These are phyloP conservation scores for Boletus eberwhitei DNA, from an alignment of 768 basidiomycete species.

Conservation along the genomic window DNA sequence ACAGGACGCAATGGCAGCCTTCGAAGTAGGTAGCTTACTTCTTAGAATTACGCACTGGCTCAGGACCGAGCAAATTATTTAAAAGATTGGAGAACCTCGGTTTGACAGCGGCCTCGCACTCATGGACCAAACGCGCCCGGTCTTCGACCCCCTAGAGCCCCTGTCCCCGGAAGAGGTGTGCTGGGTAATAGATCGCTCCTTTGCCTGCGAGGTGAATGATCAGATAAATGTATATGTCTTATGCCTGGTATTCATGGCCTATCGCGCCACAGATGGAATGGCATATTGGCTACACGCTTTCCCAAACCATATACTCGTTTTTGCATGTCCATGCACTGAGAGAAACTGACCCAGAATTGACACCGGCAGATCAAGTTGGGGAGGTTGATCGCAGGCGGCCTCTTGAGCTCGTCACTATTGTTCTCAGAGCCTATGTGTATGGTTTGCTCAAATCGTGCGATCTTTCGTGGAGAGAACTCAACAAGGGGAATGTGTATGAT, in stretches of 20 bases:
- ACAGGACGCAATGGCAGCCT: constrained; percentile 90
- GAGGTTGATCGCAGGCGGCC: constrained; percentile 48
- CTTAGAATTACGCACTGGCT: constrained; percentile 10
- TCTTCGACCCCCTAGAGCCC: constrained; percentile 61
- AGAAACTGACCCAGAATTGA: constrained; percentile 56
- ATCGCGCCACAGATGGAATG: constrained; percentile 67
- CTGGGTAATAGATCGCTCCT: constrained; percentile 78
- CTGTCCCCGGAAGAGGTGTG: constrained; percentile 79
- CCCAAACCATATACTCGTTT: constrained; percentile 81
- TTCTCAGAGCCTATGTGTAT: constrained; percentile 63
- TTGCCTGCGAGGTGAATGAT: constrained; percentile 71
- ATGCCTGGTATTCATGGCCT: constrained; percentile 13
- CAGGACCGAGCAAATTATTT: constrained; percentile 26
- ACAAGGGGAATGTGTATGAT: constrained; percentile 72
- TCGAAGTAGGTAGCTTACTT: constrained; percentile 56
- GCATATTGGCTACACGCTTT: constrained; percentile 81
- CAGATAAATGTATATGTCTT: constrained; percentile 6
- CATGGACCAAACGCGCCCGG: constrained; percentile 39
- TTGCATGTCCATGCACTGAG: constrained; percentile 65
- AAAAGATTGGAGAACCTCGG: constrained; percentile 84
- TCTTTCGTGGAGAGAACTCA: constrained; percentile 76
- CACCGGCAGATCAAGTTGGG: constrained; percentile 25
- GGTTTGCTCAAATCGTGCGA: constrained; percentile 81
- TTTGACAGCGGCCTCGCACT: constrained; percentile 76
- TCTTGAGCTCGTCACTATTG: constrained; percentile 59